phyloP scores from a whole-genome alignment of 257 asterid species.

The Lycium barbarum region DNA sequence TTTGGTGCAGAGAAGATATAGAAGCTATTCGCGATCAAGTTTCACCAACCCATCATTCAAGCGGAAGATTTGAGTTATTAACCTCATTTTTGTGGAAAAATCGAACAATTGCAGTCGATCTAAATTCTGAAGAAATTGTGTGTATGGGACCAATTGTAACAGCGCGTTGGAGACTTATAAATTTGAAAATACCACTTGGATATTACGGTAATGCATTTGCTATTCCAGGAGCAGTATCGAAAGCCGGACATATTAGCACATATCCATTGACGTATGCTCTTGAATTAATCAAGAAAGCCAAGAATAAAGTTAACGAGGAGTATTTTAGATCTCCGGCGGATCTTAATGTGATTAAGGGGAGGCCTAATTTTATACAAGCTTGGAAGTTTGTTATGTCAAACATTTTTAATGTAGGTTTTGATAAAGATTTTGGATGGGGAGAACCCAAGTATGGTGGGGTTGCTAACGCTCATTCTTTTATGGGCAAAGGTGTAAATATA shows the following conservation, averaged over 20 bases:
- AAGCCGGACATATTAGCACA: neutral
- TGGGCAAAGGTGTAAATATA: too few species aligned
- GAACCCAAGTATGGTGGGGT: conserved; percentile 21
- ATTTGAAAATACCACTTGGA: conserved; percentile 9
- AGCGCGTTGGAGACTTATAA: neutral
- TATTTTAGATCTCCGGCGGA: conserved; percentile 35
- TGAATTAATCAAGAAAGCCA: conserved; percentile 27
- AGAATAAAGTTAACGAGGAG: conserved; percentile 25
- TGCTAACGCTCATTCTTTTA: neutral
- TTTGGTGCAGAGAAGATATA: conserved; percentile 32
- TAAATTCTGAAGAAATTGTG: conserved; percentile 19
- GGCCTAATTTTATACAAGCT: neutral
- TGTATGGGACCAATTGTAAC: neutral
- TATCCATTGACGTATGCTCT: conserved; percentile 32
- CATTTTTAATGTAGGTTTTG: neutral
- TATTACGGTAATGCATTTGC: conserved; percentile 41
- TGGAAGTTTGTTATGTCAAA: neutral
- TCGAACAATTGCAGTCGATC: conserved; percentile 31
- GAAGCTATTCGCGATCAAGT: conserved; percentile 22
- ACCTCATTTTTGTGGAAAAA: conserved; percentile 33
- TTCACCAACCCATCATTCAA: neutral
- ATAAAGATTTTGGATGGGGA: conserved; percentile 36
- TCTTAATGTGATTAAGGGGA: conserved; percentile 33
- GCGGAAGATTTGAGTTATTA: conserved; percentile 26
- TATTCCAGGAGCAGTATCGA: conserved; percentile 30